Conservation (phyloP, 2,329 filamentous ascomycete genomes). For the Trichophyton simii region DNA sequence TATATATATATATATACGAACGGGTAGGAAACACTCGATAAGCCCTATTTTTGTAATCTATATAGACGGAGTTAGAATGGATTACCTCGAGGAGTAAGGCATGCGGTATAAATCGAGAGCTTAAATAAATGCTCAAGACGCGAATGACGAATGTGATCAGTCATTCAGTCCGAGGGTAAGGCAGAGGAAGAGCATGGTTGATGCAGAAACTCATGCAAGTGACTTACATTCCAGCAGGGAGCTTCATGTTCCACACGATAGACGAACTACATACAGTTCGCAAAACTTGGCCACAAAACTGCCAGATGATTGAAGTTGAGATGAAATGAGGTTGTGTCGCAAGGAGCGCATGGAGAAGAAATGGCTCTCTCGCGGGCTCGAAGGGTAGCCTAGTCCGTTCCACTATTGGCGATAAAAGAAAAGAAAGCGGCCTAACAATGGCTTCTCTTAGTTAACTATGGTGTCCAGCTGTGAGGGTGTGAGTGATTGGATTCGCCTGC, state of each 20-base stretch:
- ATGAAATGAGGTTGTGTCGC: not conserved
- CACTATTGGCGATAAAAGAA: not conserved
- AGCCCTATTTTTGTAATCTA: not conserved
- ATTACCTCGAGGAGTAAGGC: not conserved
- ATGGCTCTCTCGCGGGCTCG: not conserved
- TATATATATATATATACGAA: not conserved
- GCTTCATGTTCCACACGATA: not conserved
- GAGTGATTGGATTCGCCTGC: not conserved
- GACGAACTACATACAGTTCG: not conserved
- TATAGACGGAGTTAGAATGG: not conserved
- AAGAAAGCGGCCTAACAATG: not conserved
- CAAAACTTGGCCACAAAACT: not conserved
- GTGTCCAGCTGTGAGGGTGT: not conserved
- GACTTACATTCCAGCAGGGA: not conserved
- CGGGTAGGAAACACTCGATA: not conserved
- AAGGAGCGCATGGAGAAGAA: not conserved
- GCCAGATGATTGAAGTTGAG: not conserved
- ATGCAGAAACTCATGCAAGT: not conserved
- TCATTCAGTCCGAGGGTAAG: not conserved
- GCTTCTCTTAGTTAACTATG: not conserved
- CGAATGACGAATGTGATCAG: not conserved
- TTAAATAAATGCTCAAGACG: not conserved
- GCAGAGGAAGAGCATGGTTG: not conserved
- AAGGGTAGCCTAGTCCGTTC: not conserved
- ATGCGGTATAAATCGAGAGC: not conserved